phyloP scores from a whole-genome alignment of 2,329 filamentous ascomycete genomes.

The Fusarium subglutinans region DNA sequence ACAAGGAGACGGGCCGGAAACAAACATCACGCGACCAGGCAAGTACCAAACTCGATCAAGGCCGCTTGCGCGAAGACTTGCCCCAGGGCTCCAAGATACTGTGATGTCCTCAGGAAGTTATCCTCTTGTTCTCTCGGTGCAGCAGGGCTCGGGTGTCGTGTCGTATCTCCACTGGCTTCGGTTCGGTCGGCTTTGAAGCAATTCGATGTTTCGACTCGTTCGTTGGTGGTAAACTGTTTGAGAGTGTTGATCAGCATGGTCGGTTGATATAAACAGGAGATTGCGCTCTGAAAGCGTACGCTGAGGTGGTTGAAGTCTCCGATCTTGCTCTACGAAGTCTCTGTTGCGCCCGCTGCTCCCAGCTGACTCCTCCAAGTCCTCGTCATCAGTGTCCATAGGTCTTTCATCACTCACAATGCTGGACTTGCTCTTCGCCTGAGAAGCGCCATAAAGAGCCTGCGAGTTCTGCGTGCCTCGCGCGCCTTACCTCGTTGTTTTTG shows the following conservation, averaged over 20 bases:
- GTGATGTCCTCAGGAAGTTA: too few relatives aligned
- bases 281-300: accelerated
- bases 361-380: too few relatives aligned
- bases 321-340: background rate
- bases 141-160: background rate
- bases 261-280: accelerated
- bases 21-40: accelerated
- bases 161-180: too few relatives aligned
- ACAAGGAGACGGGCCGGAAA: background rate
- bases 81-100: background rate
- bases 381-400: too few relatives aligned
- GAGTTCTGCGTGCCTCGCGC: background rate
- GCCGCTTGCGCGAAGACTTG: accelerated
- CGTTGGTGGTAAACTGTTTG: accelerated
- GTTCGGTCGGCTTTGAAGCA: background rate
- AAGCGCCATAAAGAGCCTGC: accelerated
- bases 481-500: too few relatives aligned
- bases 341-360: background rate
- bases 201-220: background rate
- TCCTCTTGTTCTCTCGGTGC: background rate
- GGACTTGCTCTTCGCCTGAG: accelerated
- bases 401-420: accelerated
- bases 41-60: accelerated
- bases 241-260: accelerated
- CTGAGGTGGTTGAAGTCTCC: accelerated